Evolutionary conservation across 257 asterid genomes (phyloP).

Genomic region (Cynanchum wilfordii): DNA sequence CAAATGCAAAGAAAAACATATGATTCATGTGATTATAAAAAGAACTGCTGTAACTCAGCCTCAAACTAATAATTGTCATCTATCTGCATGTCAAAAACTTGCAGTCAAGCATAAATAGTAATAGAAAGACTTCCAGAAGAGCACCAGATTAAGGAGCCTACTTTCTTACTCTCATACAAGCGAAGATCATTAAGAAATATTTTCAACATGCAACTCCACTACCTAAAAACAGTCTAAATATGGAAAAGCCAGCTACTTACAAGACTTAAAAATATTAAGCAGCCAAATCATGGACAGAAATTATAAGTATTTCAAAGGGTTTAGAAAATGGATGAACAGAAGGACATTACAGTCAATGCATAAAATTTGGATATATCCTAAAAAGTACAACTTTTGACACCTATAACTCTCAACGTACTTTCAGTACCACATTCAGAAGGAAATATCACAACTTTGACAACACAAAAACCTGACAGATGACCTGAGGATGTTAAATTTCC

Average conservation of each 20-base stretch:
- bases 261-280: not conserved
- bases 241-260: not conserved
- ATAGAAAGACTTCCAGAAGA: not conserved
- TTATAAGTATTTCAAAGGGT: not conserved
- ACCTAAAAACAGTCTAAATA: not conserved
- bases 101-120: not conserved
- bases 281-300: not conserved
- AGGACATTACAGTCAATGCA: not conserved
- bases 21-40: not conserved
- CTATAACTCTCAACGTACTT: not conserved
- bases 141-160: not conserved
- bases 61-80: not conserved
- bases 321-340: too few relatives aligned
- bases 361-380: not conserved
- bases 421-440: not conserved
- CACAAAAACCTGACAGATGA: not conserved
- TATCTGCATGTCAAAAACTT: not conserved
- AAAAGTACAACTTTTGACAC: not conserved
- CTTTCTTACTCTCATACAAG: not conserved
- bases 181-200: not conserved
- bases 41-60: not conserved
- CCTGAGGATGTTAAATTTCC: not conserved
- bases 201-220: not conserved
- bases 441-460: not conserved
- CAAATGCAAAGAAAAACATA: not conserved